Conservation (phyloP, 23 red algal genomes). For the Gracilaria domingensis region DNA sequence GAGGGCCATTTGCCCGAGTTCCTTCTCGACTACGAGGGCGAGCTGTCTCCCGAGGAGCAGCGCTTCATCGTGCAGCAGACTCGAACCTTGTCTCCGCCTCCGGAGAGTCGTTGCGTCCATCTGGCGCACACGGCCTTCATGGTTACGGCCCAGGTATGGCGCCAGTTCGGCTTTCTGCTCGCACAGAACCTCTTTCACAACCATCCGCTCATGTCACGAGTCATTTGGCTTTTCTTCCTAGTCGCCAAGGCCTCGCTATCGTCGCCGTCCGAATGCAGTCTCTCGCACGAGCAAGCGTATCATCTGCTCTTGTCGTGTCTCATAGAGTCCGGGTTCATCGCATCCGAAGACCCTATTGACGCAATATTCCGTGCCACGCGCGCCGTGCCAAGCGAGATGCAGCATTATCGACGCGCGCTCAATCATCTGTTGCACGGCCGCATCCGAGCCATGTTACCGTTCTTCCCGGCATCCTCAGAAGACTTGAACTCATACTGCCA, state of each 20-base stretch:
- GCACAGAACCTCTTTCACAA: too few species aligned
- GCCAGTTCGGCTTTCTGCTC: constrained; percentile 10
- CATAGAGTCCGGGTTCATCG: constrained; percentile 5
- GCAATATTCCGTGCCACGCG: constrained; percentile 15
- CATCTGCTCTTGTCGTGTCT: background rate
- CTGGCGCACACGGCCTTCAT: constrained; percentile 9
- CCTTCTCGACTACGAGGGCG: background rate
- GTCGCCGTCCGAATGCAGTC: background rate
- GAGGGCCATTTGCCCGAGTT: background rate
- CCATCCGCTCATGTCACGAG: background rate
- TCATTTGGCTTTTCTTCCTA: constrained; percentile 24
- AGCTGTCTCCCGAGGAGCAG: too few species aligned
- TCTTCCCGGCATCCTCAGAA: background rate
- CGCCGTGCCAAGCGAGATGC: constrained; percentile 23
- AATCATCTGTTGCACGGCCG: background rate
- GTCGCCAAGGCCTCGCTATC: constrained; percentile 10
- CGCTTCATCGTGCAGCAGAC: background rate
- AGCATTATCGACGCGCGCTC: constrained; percentile 1
- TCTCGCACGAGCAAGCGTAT: background rate
- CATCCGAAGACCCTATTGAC: background rate
- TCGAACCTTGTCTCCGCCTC: background rate
- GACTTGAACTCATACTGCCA: background rate
- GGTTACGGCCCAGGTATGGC: constrained; percentile 11
- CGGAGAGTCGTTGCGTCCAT: background rate
- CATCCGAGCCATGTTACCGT: background rate